Base-by-base conservation (phyloP, 306 rosid species). In the Medicago arabica region DNA sequence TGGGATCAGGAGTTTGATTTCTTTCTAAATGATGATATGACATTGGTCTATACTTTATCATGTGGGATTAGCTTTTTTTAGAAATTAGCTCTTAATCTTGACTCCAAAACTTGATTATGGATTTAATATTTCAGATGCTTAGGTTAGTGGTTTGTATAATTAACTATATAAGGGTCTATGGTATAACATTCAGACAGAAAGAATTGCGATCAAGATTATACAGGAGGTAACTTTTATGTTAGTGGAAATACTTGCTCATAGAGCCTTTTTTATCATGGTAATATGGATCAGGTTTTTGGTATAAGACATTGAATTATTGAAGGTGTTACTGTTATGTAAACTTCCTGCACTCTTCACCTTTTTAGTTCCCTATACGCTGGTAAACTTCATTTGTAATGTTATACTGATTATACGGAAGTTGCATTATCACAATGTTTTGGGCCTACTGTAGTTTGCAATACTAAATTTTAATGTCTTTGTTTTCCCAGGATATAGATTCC, bases 401-500 rank as follows among this genome's bases (percentile, higher is more conserved):
- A 75, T 81, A 66, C 67, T 78, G 87, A 81, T 77, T 72, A 59
- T 78, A 69, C 84, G 84, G 85, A 60, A 55, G 89, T 86, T 87
- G 76, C 86, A 66, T 76, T 71, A 75, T 75, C 86, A 80, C 81
- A 70, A 71, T 74, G 62, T 70, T 80, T 72, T 78, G 85, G 86
- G 72, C 78, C 82, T 76, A 66, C 39, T 67, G 60, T 83, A 47
- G 79, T 78, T 80, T 82, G 58, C 79, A 73, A 75, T 78, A 71
- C 74, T 83, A 49, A 53, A 25, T 41, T 87, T 64, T 69, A 60
- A 78, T 87, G 79, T 83, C 78, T 84, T 86, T 84, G 81, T 85
- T 80, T 80, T 85, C 91, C 89, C 98, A 94, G 98, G 98, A 84
- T 88, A 90, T 92, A 90, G 96, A 90, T 83, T 87, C 57, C 95